These are phyloP conservation scores for Alternaria angustiovoidea DNA, from an alignment of 2,329 filamentous ascomycete genomes.

Conservation along the genomic window DNA sequence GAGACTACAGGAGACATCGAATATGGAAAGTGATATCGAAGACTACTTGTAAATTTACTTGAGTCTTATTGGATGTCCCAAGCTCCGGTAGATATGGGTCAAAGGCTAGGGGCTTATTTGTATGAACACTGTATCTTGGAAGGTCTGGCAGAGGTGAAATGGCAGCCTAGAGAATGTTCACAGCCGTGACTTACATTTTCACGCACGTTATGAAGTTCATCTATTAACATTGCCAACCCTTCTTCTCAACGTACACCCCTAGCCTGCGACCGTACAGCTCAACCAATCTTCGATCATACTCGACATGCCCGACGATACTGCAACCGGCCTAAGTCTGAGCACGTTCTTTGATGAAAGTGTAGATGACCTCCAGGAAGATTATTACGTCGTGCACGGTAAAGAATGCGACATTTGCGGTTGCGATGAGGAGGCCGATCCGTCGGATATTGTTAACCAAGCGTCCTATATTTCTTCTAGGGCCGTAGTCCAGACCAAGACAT, in stretches of 20 bases:
- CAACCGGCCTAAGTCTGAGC: not conserved
- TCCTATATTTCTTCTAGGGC: not conserved
- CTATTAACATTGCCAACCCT: not conserved
- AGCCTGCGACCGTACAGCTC: not conserved
- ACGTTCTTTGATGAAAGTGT: not conserved
- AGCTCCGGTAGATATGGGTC: too few relatives aligned
- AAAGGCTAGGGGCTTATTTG: too few relatives aligned
- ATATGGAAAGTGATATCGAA: not conserved
- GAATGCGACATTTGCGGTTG: slow-evolving; percentile 1
- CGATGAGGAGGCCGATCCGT: not conserved
- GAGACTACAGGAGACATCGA: too few relatives aligned
- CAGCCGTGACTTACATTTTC: not conserved
- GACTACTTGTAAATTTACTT: not conserved
- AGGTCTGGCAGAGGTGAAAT: not conserved
- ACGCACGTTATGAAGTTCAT: not conserved
- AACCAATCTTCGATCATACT: not conserved
- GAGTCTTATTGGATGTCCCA: too few relatives aligned
- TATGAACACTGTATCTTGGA: not conserved
- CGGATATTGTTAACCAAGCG: not conserved
- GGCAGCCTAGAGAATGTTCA: not conserved
- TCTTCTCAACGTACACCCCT: not conserved
- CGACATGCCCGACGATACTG: not conserved
- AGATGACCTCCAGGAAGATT: not conserved
- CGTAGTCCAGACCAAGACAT: not conserved
- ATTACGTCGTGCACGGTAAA: not conserved